Base-by-base conservation (phyloP, 805 yeast species). In the Zygosaccharomyces siamensis region DNA sequence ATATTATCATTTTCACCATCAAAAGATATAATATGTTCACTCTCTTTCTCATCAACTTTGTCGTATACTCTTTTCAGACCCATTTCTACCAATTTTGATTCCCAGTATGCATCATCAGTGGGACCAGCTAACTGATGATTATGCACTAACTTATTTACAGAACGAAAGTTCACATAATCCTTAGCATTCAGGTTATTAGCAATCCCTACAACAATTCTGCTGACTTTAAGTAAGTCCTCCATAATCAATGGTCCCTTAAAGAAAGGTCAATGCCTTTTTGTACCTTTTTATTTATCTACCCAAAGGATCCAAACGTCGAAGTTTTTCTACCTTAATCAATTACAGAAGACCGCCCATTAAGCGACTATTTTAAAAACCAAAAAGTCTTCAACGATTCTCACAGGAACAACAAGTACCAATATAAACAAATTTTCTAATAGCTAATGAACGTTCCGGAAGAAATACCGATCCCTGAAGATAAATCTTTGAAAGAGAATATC, bases 401-500 rank as follows among this genome's bases (percentile, higher is more conserved):
- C 12, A 43, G 46, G 23, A 26, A 24, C 11, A 24, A 43, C 11
- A 30, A n/a, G 31, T 16, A 27, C 6, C 20, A 26, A 30, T 18
- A 30, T 12, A 18, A 16, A 5, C 8, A 12, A 12, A 8, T 11
- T 24, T 41, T 20, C 7, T n/a, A 11, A n/a, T 20, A 12, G 12
- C 26, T 8, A 5, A 45, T 28, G 47, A 33, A 31, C 20, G 14
- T 26, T 30, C 39, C 33, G 18, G 38, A 35, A 11, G 33, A 23
- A n/a, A 18, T 36, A 18, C 23, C 18, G 6, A 7, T 11, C 11
- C 45, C 32, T 8, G 43, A 32, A 2, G 76, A 71, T 7, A 73
- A 74, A 10, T 41, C 49, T 2, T 57, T 75, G 5, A 67, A 70
- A 52, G 74, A 73, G 12, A 74, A 78, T 16, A 83, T 90, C 16